phyloP scores from a whole-genome alignment of 139 green algal species.

The Zygnema circumcarinatum region DNA sequence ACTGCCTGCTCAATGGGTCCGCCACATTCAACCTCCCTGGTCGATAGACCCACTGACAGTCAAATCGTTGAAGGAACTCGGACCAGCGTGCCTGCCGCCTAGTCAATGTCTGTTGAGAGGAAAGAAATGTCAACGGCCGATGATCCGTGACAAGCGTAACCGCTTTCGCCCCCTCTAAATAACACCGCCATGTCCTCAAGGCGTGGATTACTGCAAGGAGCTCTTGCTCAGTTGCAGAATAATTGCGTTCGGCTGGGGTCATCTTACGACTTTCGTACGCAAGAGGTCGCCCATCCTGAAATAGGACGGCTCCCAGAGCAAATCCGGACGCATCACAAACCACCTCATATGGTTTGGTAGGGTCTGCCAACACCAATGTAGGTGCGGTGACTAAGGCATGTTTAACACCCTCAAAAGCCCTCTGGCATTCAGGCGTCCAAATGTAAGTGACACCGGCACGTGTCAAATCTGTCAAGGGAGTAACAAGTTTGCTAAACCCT shows the following conservation, averaged over 20 bases:
- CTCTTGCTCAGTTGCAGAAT: slow-evolving; percentile 54
- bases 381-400: slow-evolving; percentile 34
- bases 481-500: slow-evolving; percentile 30
- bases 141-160: slow-evolving; percentile 37
- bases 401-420: slow-evolving; percentile 17
- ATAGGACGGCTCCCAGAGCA: slow-evolving; percentile 53
- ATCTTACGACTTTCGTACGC: slow-evolving; percentile 49
- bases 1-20: slow-evolving; percentile 39
- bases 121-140: slow-evolving; percentile 15
- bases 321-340: slow-evolving; percentile 50
- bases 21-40: slow-evolving; percentile 32
- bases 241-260: slow-evolving; percentile 41
- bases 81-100: slow-evolving; percentile 34
- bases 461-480: slow-evolving; percentile 54
- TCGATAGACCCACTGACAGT: slow-evolving; percentile 29
- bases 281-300: slow-evolving; percentile 58
- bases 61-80: slow-evolving; percentile 24
- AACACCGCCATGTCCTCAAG: slow-evolving; percentile 21
- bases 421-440: not conserved
- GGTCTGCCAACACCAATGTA: slow-evolving; percentile 42
- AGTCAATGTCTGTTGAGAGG: not conserved
- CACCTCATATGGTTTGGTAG: slow-evolving; percentile 44
- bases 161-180: slow-evolving; percentile 14
- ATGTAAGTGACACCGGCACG: not conserved
- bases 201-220: slow-evolving; percentile 58